phyloP scores from a whole-genome alignment of 1,284 basidiomycete species.

The Heterobasidion parviporum region DNA sequence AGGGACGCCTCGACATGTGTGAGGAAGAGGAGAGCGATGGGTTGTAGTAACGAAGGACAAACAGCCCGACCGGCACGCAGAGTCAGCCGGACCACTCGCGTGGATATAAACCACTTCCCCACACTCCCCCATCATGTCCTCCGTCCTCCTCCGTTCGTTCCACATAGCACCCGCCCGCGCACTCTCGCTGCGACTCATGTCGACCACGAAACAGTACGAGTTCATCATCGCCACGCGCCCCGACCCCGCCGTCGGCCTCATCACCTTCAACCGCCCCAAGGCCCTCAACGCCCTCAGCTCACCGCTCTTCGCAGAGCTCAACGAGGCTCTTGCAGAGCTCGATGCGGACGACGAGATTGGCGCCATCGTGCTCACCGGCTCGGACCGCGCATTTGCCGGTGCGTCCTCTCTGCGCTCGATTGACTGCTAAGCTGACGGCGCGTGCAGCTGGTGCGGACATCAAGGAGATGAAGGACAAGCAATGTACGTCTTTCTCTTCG shows the following conservation, averaged over 20 bases:
- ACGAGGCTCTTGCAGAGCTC: conserved; percentile 64
- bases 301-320: conserved; percentile 73
- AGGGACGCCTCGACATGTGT: too few species aligned
- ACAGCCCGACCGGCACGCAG: too few species aligned
- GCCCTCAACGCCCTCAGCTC: conserved; percentile 89
- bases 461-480: conserved; percentile 90
- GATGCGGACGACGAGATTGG: conserved; percentile 68
- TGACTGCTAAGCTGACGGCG: neutral
- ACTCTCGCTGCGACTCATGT: conserved; percentile 9
- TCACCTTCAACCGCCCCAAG: conserved; percentile 95
- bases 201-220: conserved; percentile 37
- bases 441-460: conserved; percentile 77
- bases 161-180: neutral
- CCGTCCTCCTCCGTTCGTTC: conserved; percentile 2
- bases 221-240: conserved; percentile 74
- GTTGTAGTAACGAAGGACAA: too few species aligned
- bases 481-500: conserved; percentile 47
- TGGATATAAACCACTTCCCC: neutral
- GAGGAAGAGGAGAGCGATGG: too few species aligned
- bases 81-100: too few species aligned
- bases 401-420: conserved; percentile 16
- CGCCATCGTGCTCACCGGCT: conserved; percentile 91
- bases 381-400: conserved; percentile 92
- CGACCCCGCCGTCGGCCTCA: conserved; percentile 71
- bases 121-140: conserved; percentile 6